A percentile compares a stretch with the other conserved stretches of the same genome.
These are phyloP conservation scores for Fragaria ananassa DNA, from an alignment of 306 rosid species.

Conservation along the genomic window DNA sequence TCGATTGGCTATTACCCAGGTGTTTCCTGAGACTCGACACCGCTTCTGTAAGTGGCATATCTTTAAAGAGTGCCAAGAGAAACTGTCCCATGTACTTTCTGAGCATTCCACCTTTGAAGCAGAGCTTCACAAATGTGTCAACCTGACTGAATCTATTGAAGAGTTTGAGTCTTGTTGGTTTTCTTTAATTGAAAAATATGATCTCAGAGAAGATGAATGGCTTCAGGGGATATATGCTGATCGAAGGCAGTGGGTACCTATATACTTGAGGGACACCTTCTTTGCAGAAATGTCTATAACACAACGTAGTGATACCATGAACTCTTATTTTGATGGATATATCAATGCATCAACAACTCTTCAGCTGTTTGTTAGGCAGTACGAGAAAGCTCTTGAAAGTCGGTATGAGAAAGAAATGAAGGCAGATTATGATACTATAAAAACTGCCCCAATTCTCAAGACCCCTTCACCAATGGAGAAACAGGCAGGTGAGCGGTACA, in stretches of 20 bases:
- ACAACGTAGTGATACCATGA: constrained; percentile 34
- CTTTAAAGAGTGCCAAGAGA: constrained; percentile 36
- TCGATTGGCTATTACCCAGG: constrained; percentile 20
- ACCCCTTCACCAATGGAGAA: constrained; percentile 46
- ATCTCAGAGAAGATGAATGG: constrained; percentile 33
- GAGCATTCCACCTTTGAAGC: constrained; percentile 33
- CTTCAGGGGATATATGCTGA: constrained; percentile 27
- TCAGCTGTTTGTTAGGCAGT: constrained; percentile 34
- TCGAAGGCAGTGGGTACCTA: constrained; percentile 32
- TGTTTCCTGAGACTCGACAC: constrained; percentile 31
- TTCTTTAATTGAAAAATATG: constrained; percentile 28
- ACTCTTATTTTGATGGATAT: constrained; percentile 44
- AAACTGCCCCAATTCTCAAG: constrained; percentile 27
- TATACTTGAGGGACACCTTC: constrained; percentile 31
- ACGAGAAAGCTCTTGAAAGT: constrained; percentile 38
- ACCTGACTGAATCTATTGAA: constrained; percentile 34
- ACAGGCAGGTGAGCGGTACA: constrained; percentile 32
- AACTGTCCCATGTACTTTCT: constrained; percentile 25
- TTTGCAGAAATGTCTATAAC: constrained; percentile 39
- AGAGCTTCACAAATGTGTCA: constrained; percentile 27
- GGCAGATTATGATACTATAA: constrained; percentile 33
- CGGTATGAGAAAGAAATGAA: constrained; percentile 35
- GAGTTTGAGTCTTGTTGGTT: constrained; percentile 41
- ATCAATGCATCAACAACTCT: constrained; percentile 37
- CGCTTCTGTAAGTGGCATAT: constrained; percentile 42